Evolutionary conservation across 2,329 filamentous ascomycete genomes (phyloP).

Genomic region (Arthrobotrys conoides): DNA sequence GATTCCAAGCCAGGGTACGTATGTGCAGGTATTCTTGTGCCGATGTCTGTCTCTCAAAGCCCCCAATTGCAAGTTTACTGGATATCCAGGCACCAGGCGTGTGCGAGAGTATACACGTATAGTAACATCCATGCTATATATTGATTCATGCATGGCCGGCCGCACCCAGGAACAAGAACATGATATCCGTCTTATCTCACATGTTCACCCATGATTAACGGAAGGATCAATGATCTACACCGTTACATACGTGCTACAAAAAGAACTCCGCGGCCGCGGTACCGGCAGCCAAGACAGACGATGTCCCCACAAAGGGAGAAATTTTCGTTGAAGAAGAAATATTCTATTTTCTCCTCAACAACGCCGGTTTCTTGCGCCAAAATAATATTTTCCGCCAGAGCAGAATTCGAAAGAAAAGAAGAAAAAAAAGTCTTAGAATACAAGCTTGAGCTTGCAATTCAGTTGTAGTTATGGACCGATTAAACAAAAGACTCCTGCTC

Average conservation of each 20-base stretch:
- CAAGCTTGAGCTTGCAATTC: background rate
- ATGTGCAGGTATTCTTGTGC: background rate
- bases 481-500: background rate
- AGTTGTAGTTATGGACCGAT: background rate
- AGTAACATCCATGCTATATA: conserved; percentile 1
- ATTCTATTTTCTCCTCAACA: background rate
- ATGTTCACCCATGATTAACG: conserved; percentile 32
- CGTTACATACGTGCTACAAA: conserved; percentile 7
- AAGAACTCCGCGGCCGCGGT: conserved; percentile 13
- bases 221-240: conserved; percentile 34
- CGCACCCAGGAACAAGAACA: background rate
- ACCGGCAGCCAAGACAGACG: conserved; percentile 7
- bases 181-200: conserved; percentile 47
- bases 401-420: background rate
- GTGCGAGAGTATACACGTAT: conserved; percentile 2
- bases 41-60: background rate
- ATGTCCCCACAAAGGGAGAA: conserved; percentile 7
- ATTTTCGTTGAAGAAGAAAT: conserved; percentile 21
- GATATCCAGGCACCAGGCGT: conserved; percentile 1
- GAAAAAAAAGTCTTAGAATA: background rate
- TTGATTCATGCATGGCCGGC: too few relatives aligned
- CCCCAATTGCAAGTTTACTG: background rate
- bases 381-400: background rate
- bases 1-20: background rate
- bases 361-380: conserved; percentile 26